Evolutionary conservation across 768 basidiomycete species (phyloP).

Genomic region (Termitomyces sp.): DNA sequence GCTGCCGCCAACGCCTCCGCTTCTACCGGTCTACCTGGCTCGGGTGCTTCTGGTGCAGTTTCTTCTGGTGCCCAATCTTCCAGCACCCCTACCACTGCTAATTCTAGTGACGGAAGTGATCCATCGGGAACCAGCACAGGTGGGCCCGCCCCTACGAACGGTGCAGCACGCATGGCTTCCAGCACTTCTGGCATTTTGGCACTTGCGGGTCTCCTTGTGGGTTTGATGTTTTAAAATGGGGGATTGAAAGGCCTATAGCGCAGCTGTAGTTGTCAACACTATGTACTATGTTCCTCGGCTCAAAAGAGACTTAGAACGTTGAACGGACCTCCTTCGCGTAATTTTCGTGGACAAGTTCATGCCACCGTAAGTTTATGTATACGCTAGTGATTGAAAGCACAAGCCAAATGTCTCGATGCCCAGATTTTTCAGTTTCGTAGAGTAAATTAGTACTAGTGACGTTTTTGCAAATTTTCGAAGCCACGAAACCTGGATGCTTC

Average conservation of each 20-base stretch:
- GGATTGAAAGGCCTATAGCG: neutral
- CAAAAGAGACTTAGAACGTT: neutral
- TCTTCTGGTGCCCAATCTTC: neutral
- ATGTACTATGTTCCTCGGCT: neutral
- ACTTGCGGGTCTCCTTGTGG: slow-evolving; percentile 25
- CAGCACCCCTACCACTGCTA: neutral
- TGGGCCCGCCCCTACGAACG: neutral
- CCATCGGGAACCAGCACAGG: neutral
- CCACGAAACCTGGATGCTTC: neutral
- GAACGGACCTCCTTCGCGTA: neutral
- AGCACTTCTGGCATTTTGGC: slow-evolving; percentile 29
- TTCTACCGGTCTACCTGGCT: neutral
- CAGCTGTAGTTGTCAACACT: neutral
- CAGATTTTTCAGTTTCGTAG: no score
- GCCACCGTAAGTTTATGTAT: neutral
- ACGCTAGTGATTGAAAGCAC: no score
- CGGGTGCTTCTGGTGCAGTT: neutral
- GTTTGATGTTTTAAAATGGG: slow-evolving; percentile 23
- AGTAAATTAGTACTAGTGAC: neutral
- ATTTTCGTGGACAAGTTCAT: neutral
- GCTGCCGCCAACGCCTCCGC: slow-evolving; percentile 8
- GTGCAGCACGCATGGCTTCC: slow-evolving; percentile 22
- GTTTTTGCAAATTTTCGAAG: neutral
- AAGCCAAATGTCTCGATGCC: neutral
- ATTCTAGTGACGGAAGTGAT: neutral